A percentile compares a stretch with the other conserved stretches of the same genome.
Conservation (phyloP, 441 rosid species). For the Macaranga tanarius region DNA sequence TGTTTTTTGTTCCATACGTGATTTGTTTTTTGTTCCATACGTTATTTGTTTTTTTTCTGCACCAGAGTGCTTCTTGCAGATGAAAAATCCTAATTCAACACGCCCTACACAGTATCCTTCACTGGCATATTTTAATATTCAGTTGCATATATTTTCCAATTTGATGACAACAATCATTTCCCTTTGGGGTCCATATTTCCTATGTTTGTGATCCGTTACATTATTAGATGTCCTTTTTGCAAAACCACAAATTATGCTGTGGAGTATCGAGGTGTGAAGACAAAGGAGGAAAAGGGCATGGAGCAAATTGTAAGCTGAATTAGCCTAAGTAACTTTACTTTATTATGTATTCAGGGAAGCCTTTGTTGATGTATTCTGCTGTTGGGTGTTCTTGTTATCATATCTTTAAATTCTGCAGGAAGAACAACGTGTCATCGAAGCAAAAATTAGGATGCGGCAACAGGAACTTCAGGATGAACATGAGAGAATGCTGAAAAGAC, state of each 20-base stretch:
- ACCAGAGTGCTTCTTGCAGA: constrained; percentile 97
- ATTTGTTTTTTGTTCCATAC: constrained; percentile 26
- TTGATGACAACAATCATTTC: neutral
- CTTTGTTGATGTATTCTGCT: neutral
- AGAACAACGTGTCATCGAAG: constrained; percentile 98
- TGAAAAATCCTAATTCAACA: constrained; percentile 93
- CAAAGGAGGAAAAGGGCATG: constrained; percentile 93
- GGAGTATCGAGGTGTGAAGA: constrained; percentile 85
- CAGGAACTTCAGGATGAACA: constrained; percentile 95
- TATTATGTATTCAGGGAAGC: neutral
- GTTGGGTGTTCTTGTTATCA: constrained; percentile 3
- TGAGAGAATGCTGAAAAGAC: constrained; percentile 79
- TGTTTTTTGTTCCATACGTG: neutral
- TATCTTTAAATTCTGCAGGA: constrained; percentile 49
- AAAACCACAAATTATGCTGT: constrained; percentile 96
- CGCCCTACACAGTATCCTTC: constrained; percentile 98
- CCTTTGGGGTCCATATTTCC: constrained; percentile 5
- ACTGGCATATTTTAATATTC: constrained; percentile 7
- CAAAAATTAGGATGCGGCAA: constrained; percentile 84
- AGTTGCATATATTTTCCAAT: constrained; percentile 5
- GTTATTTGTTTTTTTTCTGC: constrained; percentile 32
- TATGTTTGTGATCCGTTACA: constrained; percentile 48
- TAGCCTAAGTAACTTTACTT: constrained; percentile 14
- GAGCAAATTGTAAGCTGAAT: constrained; percentile 78
- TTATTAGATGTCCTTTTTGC: constrained; percentile 88